Evolutionary conservation across 192 early-diverging fungal genomes (phyloP).

Genomic region (Gigaspora rosea): DNA sequence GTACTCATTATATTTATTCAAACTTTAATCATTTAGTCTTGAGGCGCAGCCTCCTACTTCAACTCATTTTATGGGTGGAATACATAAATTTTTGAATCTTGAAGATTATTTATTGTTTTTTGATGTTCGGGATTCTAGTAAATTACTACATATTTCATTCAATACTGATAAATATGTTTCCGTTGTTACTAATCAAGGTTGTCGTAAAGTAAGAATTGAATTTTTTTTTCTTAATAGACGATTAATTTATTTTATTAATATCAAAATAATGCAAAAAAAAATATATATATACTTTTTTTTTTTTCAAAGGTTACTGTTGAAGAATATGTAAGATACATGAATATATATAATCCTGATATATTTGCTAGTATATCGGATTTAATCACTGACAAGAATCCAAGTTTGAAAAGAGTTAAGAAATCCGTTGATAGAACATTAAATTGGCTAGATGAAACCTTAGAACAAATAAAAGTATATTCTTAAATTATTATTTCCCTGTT

Average conservation of each 20-base stretch:
- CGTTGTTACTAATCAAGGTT: constrained; percentile 50
- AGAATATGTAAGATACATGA: constrained; percentile 43
- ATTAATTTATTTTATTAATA: not conserved
- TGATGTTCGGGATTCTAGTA: constrained; percentile 53
- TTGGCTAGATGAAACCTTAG: constrained; percentile 50
- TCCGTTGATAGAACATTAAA: constrained; percentile 52
- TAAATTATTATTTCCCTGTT: not conserved
- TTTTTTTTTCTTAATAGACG: not conserved
- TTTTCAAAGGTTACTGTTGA: constrained; percentile 39
- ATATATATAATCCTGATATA: constrained; percentile 53
- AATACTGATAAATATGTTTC: constrained; percentile 57
- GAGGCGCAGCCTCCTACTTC: constrained; percentile 38
- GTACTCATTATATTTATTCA: not conserved
- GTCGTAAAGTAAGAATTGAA: constrained; percentile 42
- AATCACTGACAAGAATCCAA: constrained; percentile 41
- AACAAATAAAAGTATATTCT: constrained; percentile 39
- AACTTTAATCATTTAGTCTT: not conserved
- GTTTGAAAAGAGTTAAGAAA: constrained; percentile 44
- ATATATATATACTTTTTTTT: constrained; percentile 1
- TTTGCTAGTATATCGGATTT: constrained; percentile 45
- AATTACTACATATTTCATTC: constrained; percentile 35
- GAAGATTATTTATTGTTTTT: constrained; percentile 48
- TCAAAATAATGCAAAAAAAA: not conserved
- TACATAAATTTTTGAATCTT: constrained; percentile 52
- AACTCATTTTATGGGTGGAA: constrained; percentile 39